Evolutionary conservation across 1,139 yeast species (phyloP), one percentile per base, ranked within the genome.

Genomic region (Lodderomyces parapsilosis): DNA sequence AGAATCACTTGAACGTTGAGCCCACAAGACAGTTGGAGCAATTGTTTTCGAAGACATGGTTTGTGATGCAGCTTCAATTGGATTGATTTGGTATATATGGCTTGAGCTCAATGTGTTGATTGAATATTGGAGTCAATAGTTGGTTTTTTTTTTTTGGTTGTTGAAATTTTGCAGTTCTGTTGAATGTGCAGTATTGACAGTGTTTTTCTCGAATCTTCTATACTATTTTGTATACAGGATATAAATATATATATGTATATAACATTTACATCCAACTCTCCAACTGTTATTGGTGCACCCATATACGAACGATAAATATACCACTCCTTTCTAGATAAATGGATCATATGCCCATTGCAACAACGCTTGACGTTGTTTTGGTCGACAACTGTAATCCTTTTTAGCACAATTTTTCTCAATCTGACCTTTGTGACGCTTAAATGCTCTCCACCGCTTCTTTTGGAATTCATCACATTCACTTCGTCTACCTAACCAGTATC

Each of bases 1-100:
- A 6, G 74, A 67, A 17, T 75, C 83, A 59, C 75, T 81, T 41
- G 96, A 89, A 68, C 99, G 87, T 71, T 93, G 99, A 18, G 99
- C 98, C 99, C 99, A 93, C 61, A 79, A 74, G 41, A 89, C 94
- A 40, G 57, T 58, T 41, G 70, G 70, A 40, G 52, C 43, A 5
- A 11, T 20, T 22, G 38, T 23, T 18, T 38, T 20, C 9, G 35
- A n/a, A 9, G 40, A 37, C 40, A 37, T 37, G 23, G 10, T 22
- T 34, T 11, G 14, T 20, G 5, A 20, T 20, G n/a, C n/a, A 20
- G 23, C 23, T 20, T n/a, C 23, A 20, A 20, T 20, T 20, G 23
- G 8, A 6, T 20, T 5, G 8, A 5, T 20, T 20, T 20, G 23
- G 23, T 20, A 20, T n/a, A n/a, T n/a, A n/a, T n/a, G n/a, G n/a